Base-by-base conservation (phyloP, 306 rosid species). In the Alnus rubra region DNA sequence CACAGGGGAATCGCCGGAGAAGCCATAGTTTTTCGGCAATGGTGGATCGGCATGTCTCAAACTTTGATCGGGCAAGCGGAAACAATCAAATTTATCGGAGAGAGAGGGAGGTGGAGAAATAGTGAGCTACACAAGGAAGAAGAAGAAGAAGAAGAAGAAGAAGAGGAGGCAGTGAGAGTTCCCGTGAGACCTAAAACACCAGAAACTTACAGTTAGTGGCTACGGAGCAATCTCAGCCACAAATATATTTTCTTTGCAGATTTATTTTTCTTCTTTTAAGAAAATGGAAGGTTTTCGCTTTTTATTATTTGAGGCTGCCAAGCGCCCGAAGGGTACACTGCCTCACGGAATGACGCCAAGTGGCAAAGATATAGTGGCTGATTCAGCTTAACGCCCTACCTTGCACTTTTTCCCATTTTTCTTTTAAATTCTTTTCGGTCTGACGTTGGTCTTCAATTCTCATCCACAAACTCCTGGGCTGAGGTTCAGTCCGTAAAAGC, bases 171-270 rank as follows among this genome's bases (percentile, higher is more conserved):
- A 67, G 64, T 49, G 79, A 73, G 82, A 11, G 74, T 58, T 47
- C 48, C 9, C 19, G 48, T 9, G 56, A 64, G 67, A 82, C 85
- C 80, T 31, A 59, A 69, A 37, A 80, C 33, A 62, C 74, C 79
- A 81, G 80, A 82, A 74, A 74, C 62, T 73, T 56, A 69, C 75
- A 69, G 81, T 53, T 39, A 14, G 63, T 79, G 48, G 75, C 82
- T 70, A 71, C 59, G 83, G 82, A 86, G 87, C 82, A 90, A 88
- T 92, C 93, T 90, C 92, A 92, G 97, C 98, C 98, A 94, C 97
- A 78, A n/a, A 94, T 58, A 15, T 18, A 71, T 84, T 88, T 94
- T 89, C 78, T 74, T 10, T 58, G 76, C 62, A 84, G 84, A 63
- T 86, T 77, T 87, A 45, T 18, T 79, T 76, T 72, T 77, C 37